A percentile compares a stretch with the other conserved stretches of the same genome.
Evolutionary conservation across 2,329 filamentous ascomycete species (phyloP).

Genomic region (Neodidymelliopsis sp.): DNA sequence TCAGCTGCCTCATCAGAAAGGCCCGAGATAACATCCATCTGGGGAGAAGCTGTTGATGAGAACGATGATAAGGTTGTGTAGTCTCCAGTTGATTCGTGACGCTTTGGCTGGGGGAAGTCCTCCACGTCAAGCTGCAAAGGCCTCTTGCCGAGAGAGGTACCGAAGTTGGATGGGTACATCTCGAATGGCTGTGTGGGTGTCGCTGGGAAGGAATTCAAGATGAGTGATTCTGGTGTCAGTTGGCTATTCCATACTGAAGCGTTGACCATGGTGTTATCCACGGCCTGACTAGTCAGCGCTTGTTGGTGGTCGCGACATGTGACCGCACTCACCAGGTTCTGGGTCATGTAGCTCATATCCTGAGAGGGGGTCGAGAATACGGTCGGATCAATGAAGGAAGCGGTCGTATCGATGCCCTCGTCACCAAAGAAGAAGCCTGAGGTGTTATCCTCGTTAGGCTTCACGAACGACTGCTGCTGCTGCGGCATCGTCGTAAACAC

Average conservation of each 20-base stretch:
- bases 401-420: slow-evolving; percentile 45
- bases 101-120: slow-evolving; percentile 45
- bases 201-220: slow-evolving; percentile 32
- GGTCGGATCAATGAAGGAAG: slow-evolving; percentile 31
- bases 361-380: slow-evolving; percentile 30
- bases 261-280: slow-evolving; percentile 45
- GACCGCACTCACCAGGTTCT: slow-evolving; percentile 39
- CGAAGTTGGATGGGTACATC: slow-evolving; percentile 28
- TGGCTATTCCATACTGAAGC: slow-evolving; percentile 37
- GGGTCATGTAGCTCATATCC: slow-evolving; percentile 34
- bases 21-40: slow-evolving; percentile 25
- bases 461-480: slow-evolving; percentile 33
- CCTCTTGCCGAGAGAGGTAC: slow-evolving; percentile 38
- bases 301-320: neutral
- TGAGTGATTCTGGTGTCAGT: slow-evolving; percentile 28
- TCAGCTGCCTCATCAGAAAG: slow-evolving; percentile 48
- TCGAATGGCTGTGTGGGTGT: slow-evolving; percentile 41
- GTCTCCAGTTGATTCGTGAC: slow-evolving; percentile 36
- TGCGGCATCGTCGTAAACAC: slow-evolving; percentile 34
- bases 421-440: slow-evolving; percentile 43
- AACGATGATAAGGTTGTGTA: slow-evolving; percentile 37
- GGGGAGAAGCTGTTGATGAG: slow-evolving; percentile 22
- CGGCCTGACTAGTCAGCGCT: slow-evolving; percentile 25
- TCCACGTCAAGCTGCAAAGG: slow-evolving; percentile 39
- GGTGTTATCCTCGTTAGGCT: slow-evolving; percentile 43